Evolutionary conservation across 2,329 filamentous ascomycete species (phyloP).

Genomic region (Botrytis byssoidea): DNA sequence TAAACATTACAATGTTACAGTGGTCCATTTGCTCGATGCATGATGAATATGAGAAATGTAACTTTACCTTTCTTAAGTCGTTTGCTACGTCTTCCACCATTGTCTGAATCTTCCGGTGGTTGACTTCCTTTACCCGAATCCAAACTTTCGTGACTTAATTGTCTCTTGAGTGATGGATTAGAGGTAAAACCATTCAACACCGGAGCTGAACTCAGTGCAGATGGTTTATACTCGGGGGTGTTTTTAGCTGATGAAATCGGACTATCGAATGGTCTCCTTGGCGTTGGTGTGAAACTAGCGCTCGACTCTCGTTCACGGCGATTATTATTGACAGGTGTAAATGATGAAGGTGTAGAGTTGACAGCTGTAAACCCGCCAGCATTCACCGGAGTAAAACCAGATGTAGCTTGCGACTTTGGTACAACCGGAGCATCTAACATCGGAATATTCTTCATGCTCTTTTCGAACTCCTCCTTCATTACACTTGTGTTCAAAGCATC

Average conservation of each 20-base stretch:
- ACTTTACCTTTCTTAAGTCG: constrained; percentile 79
- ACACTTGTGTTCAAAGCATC: constrained; percentile 54
- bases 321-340: constrained; percentile 53
- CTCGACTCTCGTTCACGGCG: constrained; percentile 49
- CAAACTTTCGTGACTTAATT: constrained; percentile 59
- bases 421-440: constrained; percentile 36
- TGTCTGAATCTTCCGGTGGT: constrained; percentile 51
- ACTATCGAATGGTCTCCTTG: constrained; percentile 55
- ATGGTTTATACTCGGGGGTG: constrained; percentile 62
- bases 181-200: constrained; percentile 49
- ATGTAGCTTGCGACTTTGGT: constrained; percentile 31
- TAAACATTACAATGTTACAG: constrained; percentile 14
- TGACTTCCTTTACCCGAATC: constrained; percentile 37
- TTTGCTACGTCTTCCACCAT: constrained; percentile 80
- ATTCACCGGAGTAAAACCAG: constrained; percentile 45
- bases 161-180: constrained; percentile 68
- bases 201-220: constrained; percentile 51
- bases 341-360: constrained; percentile 54
- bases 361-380: constrained; percentile 62
- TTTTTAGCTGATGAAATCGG: constrained; percentile 63
- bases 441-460: constrained; percentile 39
- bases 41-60: constrained; percentile 11
- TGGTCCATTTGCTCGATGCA: constrained; percentile 14
- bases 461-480: constrained; percentile 43
- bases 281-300: constrained; percentile 53